Evolutionary conservation across 2,329 filamentous ascomycete species (phyloP).

Genomic region (Tolypocladium guangdongense): DNA sequence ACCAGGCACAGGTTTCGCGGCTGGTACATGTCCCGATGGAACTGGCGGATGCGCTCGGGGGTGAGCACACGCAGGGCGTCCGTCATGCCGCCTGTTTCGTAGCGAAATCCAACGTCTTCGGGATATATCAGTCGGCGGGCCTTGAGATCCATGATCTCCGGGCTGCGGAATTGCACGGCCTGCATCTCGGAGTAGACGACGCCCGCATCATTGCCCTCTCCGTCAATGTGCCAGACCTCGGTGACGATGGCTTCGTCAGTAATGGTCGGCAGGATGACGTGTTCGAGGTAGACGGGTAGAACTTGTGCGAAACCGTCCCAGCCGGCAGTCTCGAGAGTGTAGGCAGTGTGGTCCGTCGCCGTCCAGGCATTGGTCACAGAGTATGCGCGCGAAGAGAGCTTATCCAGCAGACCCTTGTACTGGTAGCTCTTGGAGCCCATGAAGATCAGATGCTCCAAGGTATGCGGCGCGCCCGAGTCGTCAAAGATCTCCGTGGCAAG

Average conservation of each 20-base stretch:
- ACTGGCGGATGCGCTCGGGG: conserved; percentile 82
- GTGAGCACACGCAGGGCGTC: conserved; percentile 79
- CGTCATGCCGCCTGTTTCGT: conserved; percentile 97
- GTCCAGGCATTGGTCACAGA: conserved; percentile 96
- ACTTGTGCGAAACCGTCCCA: conserved; percentile 97
- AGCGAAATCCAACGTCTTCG: conserved; percentile 82
- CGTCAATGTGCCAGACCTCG: conserved; percentile 93
- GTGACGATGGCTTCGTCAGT: conserved; percentile 91
- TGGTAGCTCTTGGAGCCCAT: conserved; percentile 89
- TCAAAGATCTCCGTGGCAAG: conserved; percentile 96
- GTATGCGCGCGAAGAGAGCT: conserved; percentile 85
- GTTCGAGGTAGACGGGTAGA: conserved; percentile 88
- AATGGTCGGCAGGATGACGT: conserved; percentile 80
- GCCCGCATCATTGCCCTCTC: conserved; percentile 85
- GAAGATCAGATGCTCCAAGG: conserved; percentile 72
- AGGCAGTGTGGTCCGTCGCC: conserved; percentile 89
- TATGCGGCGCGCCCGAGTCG: conserved; percentile 86
- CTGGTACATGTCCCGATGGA: conserved; percentile 96
- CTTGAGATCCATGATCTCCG: conserved; percentile 78
- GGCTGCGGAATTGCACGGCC: conserved; percentile 73
- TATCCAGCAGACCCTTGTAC: conserved; percentile 92
- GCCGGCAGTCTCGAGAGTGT: conserved; percentile 87
- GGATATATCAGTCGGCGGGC: conserved; percentile 77
- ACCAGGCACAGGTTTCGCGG: conserved; percentile 89
- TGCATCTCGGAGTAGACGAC: conserved; percentile 99